phyloP scores from a whole-genome alignment of 2,329 filamentous ascomycete genomes.

The Calonectria henricotiae region DNA sequence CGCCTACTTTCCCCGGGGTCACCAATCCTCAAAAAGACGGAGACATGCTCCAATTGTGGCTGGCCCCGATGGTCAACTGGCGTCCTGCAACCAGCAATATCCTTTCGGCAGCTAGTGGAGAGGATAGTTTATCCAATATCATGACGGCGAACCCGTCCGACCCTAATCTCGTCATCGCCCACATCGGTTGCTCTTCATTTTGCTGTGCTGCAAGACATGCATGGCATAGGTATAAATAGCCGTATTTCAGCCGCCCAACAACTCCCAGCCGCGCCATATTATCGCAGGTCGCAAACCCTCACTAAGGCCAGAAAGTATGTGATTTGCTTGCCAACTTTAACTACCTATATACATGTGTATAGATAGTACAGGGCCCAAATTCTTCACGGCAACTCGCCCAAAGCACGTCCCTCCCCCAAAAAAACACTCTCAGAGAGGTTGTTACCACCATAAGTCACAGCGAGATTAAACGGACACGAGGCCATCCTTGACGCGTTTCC shows the following conservation, averaged over 20 bases:
- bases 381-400: neutral
- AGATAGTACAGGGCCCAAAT: conserved; percentile 2
- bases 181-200: neutral
- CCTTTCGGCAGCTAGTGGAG: conserved; percentile 27
- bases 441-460: conserved; percentile 1
- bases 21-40: conserved; percentile 4
- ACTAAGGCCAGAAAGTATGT: neutral
- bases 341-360: neutral
- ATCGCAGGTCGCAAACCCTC: neutral
- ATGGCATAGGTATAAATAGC: neutral
- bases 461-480: conserved; percentile 22
- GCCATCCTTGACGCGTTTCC: conserved; percentile 21
- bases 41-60: neutral
- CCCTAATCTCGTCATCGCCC: neutral
- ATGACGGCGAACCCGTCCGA: conserved; percentile 20
- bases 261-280: neutral
- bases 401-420: conserved; percentile 8
- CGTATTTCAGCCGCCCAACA: neutral
- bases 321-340: neutral
- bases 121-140: conserved; percentile 24
- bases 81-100: conserved; percentile 6
- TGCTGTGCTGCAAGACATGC: neutral
- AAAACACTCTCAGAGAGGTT: neutral
- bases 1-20: conserved; percentile 29
- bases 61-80: neutral